Evolutionary conservation across 1,284 basidiomycete species (phyloP).

Genomic region (Chondrostereum purpureum): DNA sequence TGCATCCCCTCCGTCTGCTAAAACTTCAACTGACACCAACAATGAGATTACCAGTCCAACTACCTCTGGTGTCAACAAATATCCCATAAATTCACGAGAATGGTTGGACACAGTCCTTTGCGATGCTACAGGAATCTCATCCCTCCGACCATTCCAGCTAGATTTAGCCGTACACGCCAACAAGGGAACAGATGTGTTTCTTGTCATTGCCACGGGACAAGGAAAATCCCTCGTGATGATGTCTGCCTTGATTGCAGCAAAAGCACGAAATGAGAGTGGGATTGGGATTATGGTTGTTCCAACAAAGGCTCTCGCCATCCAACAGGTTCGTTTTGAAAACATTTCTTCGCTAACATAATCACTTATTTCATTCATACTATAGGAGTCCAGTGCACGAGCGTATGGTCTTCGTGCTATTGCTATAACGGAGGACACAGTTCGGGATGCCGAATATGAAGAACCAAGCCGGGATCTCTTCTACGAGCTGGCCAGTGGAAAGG

Average conservation of each 20-base stretch:
- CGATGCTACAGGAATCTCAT: background rate
- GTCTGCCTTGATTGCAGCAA: background rate
- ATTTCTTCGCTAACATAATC: constrained; percentile 12
- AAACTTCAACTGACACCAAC: no score
- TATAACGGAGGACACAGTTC: background rate
- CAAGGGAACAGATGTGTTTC: background rate
- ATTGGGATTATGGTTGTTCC: constrained; percentile 77
- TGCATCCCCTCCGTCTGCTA: no score
- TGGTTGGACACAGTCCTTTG: background rate
- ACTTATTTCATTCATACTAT: background rate
- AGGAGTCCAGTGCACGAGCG: background rate
- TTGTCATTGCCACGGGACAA: background rate
- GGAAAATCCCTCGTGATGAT: background rate
- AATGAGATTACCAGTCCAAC: no score
- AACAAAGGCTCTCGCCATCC: constrained; percentile 58
- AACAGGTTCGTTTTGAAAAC: constrained; percentile 45
- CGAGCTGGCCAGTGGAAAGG: background rate
- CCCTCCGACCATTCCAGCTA: background rate
- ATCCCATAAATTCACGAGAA: background rate
- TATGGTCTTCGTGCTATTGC: background rate
- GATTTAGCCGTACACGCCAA: background rate
- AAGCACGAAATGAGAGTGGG: constrained; percentile 61
- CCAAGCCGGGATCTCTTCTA: constrained; percentile 24
- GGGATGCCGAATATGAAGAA: background rate
- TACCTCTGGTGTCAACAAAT: no score